Percentiles rank a stretch among this genome's conserved stretches.
Evolutionary conservation across 1,284 basidiomycete genomes (phyloP).

Genomic region (Veloporphyrellus conicus): DNA sequence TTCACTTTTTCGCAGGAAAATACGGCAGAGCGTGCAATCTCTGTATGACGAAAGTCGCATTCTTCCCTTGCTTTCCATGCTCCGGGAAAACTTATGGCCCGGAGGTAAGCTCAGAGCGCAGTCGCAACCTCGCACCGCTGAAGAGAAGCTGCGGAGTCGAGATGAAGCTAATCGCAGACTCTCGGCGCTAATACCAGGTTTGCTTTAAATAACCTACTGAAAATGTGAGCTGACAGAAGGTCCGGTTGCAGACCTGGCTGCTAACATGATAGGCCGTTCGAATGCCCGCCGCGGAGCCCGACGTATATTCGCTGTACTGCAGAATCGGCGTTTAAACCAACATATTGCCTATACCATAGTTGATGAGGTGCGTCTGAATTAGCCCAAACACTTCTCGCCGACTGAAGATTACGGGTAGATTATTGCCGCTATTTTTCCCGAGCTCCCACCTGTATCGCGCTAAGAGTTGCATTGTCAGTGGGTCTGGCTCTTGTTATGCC

Average conservation of each 20-base stretch:
- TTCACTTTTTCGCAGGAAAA: slow-evolving; percentile 55
- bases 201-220: slow-evolving; percentile 18
- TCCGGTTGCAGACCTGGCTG: slow-evolving; percentile 69
- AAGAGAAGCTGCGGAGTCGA: slow-evolving; percentile 75
- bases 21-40: slow-evolving; percentile 71
- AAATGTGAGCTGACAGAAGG: slow-evolving; percentile 6
- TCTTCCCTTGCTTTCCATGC: slow-evolving; percentile 58
- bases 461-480: slow-evolving; percentile 7
- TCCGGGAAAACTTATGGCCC: slow-evolving; percentile 80
- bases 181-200: slow-evolving; percentile 86
- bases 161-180: slow-evolving; percentile 86
- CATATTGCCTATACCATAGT: slow-evolving; percentile 84
- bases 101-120: slow-evolving; percentile 68
- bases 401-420: slow-evolving; percentile 39
- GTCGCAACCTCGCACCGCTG: slow-evolving; percentile 61
- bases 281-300: slow-evolving; percentile 90
- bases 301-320: slow-evolving; percentile 86
- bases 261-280: slow-evolving; percentile 93
- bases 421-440: slow-evolving; percentile 59
- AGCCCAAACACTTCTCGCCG: slow-evolving; percentile 1
- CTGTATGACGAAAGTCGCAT: slow-evolving; percentile 66
- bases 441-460: slow-evolving; percentile 14
- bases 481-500: background rate
- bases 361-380: slow-evolving; percentile 64
- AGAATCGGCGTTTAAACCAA: slow-evolving; percentile 89